These are phyloP conservation scores for Purshia tridentata DNA, from an alignment of 306 rosid genomes.

Conservation along the genomic window DNA sequence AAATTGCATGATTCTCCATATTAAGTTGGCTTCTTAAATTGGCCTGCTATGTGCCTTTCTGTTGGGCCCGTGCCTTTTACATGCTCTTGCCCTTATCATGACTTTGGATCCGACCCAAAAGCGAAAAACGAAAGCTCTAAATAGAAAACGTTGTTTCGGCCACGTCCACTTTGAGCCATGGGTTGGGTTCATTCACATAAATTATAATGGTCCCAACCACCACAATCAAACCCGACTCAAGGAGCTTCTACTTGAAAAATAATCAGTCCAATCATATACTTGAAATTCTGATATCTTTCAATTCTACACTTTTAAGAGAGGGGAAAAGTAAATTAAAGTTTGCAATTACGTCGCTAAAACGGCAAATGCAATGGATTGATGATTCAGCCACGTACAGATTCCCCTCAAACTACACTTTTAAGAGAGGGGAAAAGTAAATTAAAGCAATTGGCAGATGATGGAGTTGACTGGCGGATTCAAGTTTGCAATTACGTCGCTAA, in stretches of 20 bases:
- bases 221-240: no score
- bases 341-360: no score
- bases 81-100: not conserved
- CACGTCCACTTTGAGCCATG: not conserved
- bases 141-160: not conserved
- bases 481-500: not conserved
- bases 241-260: no score
- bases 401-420: no score
- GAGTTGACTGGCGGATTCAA: constrained; percentile 5
- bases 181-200: no score
- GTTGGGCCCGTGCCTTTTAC: not conserved
- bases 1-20: no score
- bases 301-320: not conserved
- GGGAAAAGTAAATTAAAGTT: not conserved
- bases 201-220: no score
- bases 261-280: no score
- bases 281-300: no score
- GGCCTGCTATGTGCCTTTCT: not conserved
- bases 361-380: no score
- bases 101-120: not conserved
- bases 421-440: not conserved
- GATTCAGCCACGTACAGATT: no score
- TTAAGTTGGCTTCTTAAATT: not conserved
- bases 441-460: not conserved
- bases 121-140: no score